Percentiles rank a stretch among this genome's conserved stretches.
Evolutionary conservation across 2,329 filamentous ascomycete species (phyloP).

Genomic region (Alternaria longipes): DNA sequence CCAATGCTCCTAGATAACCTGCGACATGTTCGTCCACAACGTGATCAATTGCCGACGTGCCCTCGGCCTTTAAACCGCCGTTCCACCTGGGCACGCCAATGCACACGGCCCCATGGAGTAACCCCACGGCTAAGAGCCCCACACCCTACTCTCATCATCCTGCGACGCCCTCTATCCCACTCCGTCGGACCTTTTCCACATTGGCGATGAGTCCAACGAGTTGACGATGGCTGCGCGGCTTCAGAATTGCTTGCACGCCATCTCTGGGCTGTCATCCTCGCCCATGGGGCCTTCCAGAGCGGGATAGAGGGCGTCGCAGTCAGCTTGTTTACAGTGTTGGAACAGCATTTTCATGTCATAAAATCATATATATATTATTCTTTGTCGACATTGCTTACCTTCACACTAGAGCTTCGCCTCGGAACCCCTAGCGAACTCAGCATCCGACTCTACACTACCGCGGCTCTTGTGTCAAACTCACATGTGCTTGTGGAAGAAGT

Average conservation of each 20-base stretch:
- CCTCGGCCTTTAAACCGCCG: conserved; percentile 27
- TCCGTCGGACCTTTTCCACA: conserved; percentile 4
- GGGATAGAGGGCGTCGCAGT: no score
- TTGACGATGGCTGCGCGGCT: neutral
- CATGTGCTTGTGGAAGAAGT: conserved; percentile 64
- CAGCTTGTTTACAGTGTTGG: neutral
- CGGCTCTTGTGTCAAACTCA: conserved; percentile 48
- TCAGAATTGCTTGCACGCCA: neutral
- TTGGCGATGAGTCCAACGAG: neutral
- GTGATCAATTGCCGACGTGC: conserved; percentile 41
- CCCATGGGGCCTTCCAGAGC: no score
- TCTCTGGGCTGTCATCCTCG: no score
- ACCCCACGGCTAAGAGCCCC: conserved; percentile 25
- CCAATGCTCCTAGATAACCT: conserved; percentile 19
- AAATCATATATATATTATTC: neutral
- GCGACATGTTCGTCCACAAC: conserved; percentile 27
- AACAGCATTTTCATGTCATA: neutral
- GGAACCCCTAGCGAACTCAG: conserved; percentile 31
- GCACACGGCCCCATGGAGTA: conserved; percentile 18
- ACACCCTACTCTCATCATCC: conserved; percentile 24
- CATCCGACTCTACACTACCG: neutral
- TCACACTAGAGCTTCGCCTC: conserved; percentile 27
- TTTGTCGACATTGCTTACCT: neutral
- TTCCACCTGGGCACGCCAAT: neutral
- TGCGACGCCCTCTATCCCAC: conserved; percentile 4